Conservation (phyloP, 2,329 filamentous ascomycete species). For the Chalaropsis thielavioides region DNA sequence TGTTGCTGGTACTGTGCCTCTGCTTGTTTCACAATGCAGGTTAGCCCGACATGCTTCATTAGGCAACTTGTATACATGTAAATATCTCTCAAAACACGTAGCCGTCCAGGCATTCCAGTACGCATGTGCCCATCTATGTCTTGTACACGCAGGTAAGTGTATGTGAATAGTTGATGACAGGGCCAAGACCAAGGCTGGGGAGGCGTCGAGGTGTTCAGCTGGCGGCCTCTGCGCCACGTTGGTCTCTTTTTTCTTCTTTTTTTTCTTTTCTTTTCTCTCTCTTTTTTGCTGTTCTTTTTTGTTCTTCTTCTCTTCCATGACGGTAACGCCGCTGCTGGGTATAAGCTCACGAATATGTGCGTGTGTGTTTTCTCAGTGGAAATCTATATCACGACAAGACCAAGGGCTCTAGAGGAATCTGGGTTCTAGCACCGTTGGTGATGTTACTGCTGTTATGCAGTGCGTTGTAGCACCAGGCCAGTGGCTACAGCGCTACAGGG, state of each 20-base stretch:
- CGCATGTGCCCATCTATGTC: no score
- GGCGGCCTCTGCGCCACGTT: background rate
- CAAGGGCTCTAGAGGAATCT: background rate
- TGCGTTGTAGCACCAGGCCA: background rate
- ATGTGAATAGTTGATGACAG: background rate
- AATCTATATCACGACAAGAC: background rate
- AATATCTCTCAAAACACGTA: background rate
- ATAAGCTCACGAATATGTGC: background rate
- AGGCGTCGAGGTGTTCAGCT: background rate
- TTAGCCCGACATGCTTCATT: background rate
- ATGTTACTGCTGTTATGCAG: background rate
- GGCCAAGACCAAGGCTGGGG: background rate
- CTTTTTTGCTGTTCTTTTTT: background rate
- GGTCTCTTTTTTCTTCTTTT: background rate
- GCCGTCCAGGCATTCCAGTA: no score
- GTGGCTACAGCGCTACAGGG: background rate
- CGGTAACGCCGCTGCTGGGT: background rate
- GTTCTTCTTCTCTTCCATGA: background rate
- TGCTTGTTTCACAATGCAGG: background rate
- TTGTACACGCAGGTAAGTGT: no score
- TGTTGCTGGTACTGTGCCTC: background rate
- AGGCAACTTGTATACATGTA: background rate
- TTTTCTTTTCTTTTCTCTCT: background rate
- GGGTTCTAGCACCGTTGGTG: no score
- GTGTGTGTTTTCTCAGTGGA: background rate